A percentile compares a stretch with the other conserved stretches of the same genome.
Conservation (phyloP, 306 rosid species). For the Lotus japonicus region DNA sequence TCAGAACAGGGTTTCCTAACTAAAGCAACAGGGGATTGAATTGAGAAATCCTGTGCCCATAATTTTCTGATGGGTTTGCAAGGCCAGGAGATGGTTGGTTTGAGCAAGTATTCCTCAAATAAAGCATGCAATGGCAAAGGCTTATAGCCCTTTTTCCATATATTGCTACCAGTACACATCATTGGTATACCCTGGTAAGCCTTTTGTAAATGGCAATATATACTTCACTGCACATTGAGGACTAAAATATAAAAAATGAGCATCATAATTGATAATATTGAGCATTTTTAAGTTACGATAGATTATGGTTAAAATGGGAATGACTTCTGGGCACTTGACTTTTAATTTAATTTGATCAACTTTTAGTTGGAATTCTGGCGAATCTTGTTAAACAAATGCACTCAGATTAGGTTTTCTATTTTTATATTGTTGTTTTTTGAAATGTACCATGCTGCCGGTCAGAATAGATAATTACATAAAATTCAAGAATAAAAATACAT, state of each 20-base stretch:
- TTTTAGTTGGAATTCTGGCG: background rate
- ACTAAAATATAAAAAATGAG: background rate
- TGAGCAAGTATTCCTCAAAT: too few species aligned
- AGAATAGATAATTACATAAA: too few species aligned
- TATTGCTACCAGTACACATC: constrained; percentile 11
- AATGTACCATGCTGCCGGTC: background rate
- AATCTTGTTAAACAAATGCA: background rate
- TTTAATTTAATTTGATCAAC: too few species aligned
- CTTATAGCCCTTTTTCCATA: background rate
- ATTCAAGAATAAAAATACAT: too few species aligned
- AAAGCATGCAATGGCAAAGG: background rate
- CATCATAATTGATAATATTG: background rate
- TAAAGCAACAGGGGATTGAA: background rate
- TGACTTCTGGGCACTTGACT: background rate
- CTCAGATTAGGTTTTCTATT: background rate
- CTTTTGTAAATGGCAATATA: background rate
- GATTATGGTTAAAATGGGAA: background rate
- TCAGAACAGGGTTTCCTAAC: background rate
- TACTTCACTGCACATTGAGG: constrained; percentile 4
- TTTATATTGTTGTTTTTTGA: background rate
- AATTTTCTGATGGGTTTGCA: background rate
- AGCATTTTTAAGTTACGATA: background rate
- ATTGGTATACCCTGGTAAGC: background rate
- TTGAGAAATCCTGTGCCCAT: background rate
- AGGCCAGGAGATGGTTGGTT: background rate